phyloP scores from a whole-genome alignment of 306 rosid species.

The Acacia confusa region DNA sequence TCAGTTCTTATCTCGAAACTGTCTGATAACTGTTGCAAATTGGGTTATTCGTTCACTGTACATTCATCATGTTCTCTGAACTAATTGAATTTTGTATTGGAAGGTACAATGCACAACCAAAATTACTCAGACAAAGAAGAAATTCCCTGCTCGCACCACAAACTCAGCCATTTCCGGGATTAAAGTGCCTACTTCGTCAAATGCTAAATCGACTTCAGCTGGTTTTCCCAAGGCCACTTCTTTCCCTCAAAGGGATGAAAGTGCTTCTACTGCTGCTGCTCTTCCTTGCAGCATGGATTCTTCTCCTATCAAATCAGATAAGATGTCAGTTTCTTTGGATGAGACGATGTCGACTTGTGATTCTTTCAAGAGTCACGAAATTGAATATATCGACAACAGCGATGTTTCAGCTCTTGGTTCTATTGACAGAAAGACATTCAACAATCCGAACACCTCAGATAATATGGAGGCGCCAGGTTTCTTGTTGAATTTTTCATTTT shows the following conservation, averaged over 20 bases:
- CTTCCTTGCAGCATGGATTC: slow-evolving; percentile 51
- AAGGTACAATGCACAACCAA: slow-evolving; percentile 63
- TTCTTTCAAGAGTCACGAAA: slow-evolving; percentile 84
- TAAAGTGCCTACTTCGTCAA: slow-evolving; percentile 32
- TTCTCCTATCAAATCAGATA: slow-evolving; percentile 83
- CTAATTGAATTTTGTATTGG: slow-evolving; percentile 18
- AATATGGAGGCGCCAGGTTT: slow-evolving; percentile 53
- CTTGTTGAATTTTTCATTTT: not conserved
- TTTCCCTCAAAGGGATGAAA: slow-evolving; percentile 39
- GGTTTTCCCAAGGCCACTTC: slow-evolving; percentile 46
- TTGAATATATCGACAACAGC: slow-evolving; percentile 78
- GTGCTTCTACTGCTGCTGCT: slow-evolving; percentile 36
- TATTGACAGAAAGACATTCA: slow-evolving; percentile 67
- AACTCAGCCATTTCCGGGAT: slow-evolving; percentile 30
- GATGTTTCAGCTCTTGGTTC: slow-evolving; percentile 63
- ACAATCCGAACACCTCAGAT: slow-evolving; percentile 70
- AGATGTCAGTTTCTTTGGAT: slow-evolving; percentile 70
- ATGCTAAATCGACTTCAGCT: slow-evolving; percentile 45
- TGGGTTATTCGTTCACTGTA: not conserved
- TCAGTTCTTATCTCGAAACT: not conserved
- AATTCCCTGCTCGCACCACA: slow-evolving; percentile 35
- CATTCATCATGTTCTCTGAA: slow-evolving; percentile 12
- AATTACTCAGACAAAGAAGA: slow-evolving; percentile 67
- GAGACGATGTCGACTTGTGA: slow-evolving; percentile 88
- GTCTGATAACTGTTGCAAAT: not conserved